Percentiles rank a stretch among this genome's conserved stretches.
phyloP scores from a whole-genome alignment of 371 early-diverging fungal genomes.

The Mortierella sp. region DNA sequence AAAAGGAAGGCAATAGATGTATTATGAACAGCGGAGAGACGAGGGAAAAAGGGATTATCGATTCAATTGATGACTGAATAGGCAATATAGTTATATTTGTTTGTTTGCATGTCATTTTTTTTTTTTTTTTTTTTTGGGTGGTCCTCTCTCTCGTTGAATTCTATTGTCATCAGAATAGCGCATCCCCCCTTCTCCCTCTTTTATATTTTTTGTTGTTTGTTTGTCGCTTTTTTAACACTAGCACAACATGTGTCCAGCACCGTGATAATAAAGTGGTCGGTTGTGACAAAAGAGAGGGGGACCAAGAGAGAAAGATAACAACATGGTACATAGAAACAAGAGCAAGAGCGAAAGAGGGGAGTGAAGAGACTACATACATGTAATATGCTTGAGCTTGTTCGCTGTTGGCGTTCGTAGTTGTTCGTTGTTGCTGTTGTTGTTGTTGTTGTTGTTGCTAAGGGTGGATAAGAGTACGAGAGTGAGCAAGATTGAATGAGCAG shows the following conservation, averaged over 20 bases:
- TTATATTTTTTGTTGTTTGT: no score
- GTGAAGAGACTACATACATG: slow-evolving; percentile 1
- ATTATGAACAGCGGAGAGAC: slow-evolving; percentile 3
- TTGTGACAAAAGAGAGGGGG: background rate
- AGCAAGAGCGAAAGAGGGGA: background rate
- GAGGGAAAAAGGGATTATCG: background rate
- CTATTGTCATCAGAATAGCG: no score
- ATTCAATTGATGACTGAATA: background rate
- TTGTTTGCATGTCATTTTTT: background rate
- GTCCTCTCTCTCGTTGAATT: no score
- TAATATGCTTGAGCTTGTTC: background rate
- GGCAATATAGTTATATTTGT: background rate
- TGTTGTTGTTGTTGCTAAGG: background rate
- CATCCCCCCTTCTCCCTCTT: no score
- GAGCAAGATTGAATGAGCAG: background rate
- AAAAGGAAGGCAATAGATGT: background rate
- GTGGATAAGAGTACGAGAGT: background rate
- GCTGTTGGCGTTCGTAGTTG: background rate
- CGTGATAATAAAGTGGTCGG: no score
- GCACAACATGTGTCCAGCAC: no score
- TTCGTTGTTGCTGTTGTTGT: background rate
- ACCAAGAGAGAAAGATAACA: background rate
- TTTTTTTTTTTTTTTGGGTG: background rate
- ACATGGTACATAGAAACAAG: background rate
- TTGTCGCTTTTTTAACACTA: no score